Base-by-base conservation (phyloP, 352 stramenopile genomes). In the Globisporangium solare region DNA sequence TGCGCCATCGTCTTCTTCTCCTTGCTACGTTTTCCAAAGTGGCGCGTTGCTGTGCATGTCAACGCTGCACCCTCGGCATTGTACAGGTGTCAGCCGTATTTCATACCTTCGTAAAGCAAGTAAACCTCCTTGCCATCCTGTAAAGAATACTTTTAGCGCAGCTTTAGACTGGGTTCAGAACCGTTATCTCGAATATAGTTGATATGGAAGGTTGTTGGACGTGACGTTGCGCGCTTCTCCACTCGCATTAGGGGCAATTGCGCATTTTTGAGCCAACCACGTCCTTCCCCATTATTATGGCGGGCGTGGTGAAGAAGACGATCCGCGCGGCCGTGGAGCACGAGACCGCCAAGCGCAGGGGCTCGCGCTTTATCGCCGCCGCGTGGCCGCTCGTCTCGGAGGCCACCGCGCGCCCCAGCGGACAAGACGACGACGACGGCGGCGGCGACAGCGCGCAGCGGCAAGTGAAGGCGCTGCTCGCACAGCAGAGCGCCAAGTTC, bases 281-380 rank as follows among this genome's bases (percentile, higher is more conserved):
- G 41, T 11, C 2, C 24, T 27, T 27, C 24, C 24, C 24, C 2
- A 27, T 27, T 27, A 14, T 31, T 24, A 15, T n/a, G 15, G 12
- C 40, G 13, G 17, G 39, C 13, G 21, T 43, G 13, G 51, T 37
- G 31, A 52, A 52, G n/a, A 77, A 62, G 45, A 86, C 74, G 32
- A 76, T 93, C 56, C 62, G 66, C 27, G 55, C 60, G 41, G 68
- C 70, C 15, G 62, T 91, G 51, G 74, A 90, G 69, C 64, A 88
- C 51, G 80, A 93, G 68, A 84, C 83, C 58, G 75, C 69, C 21
- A 93, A 93, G 74, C 80, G 79, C 64, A 93, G 90, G 65, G 77
- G 79, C 55, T 92, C 83, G 41, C 80, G 83, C 56, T 92, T 92
- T 69, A 89, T 91, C 61, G 70, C 77, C 7, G 78, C 76, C 5